Base-by-base conservation (phyloP, 1,284 basidiomycete species). In the Heterobasidion annosum region DNA sequence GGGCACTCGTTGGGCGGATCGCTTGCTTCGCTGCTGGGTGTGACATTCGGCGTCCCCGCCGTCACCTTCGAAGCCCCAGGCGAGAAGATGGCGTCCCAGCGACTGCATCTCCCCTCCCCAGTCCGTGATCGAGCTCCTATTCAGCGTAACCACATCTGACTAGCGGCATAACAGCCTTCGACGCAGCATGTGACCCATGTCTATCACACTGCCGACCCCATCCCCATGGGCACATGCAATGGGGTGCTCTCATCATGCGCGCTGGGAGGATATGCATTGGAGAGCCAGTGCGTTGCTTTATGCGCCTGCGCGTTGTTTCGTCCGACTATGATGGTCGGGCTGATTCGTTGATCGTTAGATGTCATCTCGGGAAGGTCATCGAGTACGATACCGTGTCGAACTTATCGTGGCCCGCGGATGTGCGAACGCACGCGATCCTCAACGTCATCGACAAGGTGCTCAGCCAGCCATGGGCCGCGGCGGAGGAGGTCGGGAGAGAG, bases 61-160 rank as follows among this genome's bases (percentile, higher is more conserved):
- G 87, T 98, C 25, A 77, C 93, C 0, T 95, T 96, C 64, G 95
- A 98, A 73, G 76, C 93, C 16, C 95, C 95, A 0, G 95, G 93
- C 4, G 97, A 99, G 62, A 82, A 79, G 61, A 78, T 96, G 67
- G 91, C 97, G 1, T 83, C 97, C 0, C 66, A 72, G 46, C 80
- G 96, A 16, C 75, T 99, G 34, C 97, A 99, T 70, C 77, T 99
- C 9, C 97, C 96, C 0, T 78, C 79, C 46, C 85, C 87, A 1
- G 87, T 88, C 64, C 61, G 82, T 64, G n/a, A n/a, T n/a, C 3
- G 46, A 42, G 32, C 13, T 34, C 8, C 9, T 25, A 55, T 57
- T 25, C 25, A 5, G 25, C 25, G 25, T 34, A 2, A 64, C 32
- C 3, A 37, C 37, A 54, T 25, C 2, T 33, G 10, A 18, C 25